Evolutionary conservation across 176 grass and related monocot species (phyloP).

Genomic region (Saccharum officinarum): DNA sequence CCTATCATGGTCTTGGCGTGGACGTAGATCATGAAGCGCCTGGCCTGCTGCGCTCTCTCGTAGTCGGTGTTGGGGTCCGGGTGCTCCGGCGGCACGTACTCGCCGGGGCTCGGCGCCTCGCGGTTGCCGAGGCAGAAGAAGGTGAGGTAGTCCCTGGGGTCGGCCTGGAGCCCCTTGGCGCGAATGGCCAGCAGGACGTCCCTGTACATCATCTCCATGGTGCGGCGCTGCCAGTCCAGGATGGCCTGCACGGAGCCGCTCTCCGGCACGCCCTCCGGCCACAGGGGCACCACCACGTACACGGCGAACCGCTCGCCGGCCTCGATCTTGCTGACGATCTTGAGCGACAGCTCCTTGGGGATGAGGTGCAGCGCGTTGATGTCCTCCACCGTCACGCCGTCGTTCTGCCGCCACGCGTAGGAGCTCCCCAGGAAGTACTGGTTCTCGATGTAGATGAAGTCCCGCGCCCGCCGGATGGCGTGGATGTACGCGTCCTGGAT

Average conservation of each 20-base stretch:
- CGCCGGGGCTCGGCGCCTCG: slow-evolving; percentile 26
- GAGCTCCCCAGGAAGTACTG: slow-evolving; percentile 79
- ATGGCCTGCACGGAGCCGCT: slow-evolving; percentile 70
- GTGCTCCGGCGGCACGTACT: slow-evolving; percentile 42
- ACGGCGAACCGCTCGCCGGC: slow-evolving; percentile 52
- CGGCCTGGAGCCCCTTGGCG: slow-evolving; percentile 33
- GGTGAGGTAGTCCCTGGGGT: slow-evolving; percentile 59
- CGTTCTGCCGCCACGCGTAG: slow-evolving; percentile 41
- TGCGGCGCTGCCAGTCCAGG: slow-evolving; percentile 66
- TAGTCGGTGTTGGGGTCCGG: slow-evolving; percentile 49
- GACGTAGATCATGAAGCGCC: slow-evolving; percentile 83
- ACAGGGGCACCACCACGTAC: slow-evolving; percentile 73
- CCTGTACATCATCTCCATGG: slow-evolving; percentile 83
- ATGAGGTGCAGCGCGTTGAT: slow-evolving; percentile 67
- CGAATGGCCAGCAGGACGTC: slow-evolving; percentile 44
- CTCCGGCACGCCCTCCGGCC: slow-evolving; percentile 70
- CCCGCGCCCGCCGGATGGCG: slow-evolving; percentile 54
- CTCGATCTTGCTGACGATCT: slow-evolving; percentile 63
- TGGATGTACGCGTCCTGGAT: slow-evolving; percentile 79
- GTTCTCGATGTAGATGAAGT: slow-evolving; percentile 82
- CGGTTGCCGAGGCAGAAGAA: slow-evolving; percentile 76
- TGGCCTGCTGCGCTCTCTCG: slow-evolving; percentile 40
- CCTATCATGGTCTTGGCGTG: slow-evolving; percentile 79
- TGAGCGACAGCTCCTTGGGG: slow-evolving; percentile 65
- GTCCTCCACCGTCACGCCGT: slow-evolving; percentile 39